phyloP scores from a whole-genome alignment of 2,329 filamentous ascomycete genomes.

The Colletotrichum limetticola region DNA sequence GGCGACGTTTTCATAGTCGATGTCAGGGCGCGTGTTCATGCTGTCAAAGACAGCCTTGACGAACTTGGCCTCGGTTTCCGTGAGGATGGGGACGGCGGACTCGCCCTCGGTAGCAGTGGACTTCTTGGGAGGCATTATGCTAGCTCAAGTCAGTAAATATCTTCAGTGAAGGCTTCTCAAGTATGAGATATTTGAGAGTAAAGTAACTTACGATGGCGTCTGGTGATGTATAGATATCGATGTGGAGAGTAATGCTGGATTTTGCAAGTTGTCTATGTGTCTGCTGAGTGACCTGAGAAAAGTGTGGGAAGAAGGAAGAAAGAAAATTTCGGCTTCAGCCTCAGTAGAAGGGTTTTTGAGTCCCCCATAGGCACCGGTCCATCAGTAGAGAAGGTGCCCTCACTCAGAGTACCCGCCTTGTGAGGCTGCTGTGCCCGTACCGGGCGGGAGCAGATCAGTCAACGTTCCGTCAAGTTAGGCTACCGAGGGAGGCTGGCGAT shows the following conservation, averaged over 20 bases:
- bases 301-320: not conserved
- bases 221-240: not conserved
- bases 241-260: not conserved
- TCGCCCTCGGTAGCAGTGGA: conserved; percentile 32
- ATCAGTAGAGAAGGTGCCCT: not conserved
- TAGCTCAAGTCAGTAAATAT: not conserved
- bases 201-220: not conserved
- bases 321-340: not conserved
- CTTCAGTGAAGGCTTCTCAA: not conserved
- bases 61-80: conserved; percentile 49
- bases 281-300: not conserved
- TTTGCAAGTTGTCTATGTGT: no score
- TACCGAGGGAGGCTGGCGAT: no score
- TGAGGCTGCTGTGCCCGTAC: not conserved
- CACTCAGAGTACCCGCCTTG: conserved; percentile 1
- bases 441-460: not conserved
- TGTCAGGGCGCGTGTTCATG: conserved; percentile 52
- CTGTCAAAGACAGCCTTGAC: conserved; percentile 55
- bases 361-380: not conserved
- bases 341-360: not conserved
- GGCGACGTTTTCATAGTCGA: conserved; percentile 54
- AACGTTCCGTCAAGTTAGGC: not conserved
- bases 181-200: not conserved
- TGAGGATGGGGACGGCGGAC: conserved; percentile 41
- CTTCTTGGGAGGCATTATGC: conserved; percentile 48